Evolutionary conservation across 306 rosid species (phyloP), one percentile per base, ranked within the genome.

Genomic region (Astragalus membranaceus): DNA sequence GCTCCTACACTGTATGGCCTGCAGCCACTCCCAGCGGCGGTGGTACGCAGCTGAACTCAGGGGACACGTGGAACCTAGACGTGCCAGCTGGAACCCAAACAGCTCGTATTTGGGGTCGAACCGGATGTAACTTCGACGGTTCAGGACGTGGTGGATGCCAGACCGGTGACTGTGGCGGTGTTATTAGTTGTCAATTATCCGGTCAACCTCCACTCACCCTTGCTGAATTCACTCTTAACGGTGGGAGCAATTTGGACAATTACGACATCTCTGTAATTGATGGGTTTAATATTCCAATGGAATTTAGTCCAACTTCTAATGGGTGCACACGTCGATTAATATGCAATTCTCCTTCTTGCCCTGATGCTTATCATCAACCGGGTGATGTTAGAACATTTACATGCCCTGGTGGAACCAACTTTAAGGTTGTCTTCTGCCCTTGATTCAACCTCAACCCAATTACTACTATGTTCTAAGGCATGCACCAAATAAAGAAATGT

Each of bases 101-200:
- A 0, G 13, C 9, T 4, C 85, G 89, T 10, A 80, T 88, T 20
- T 88, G 95, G 92, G 85, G 80, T 4, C 88, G 92, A n/a, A 89
- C 92, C 1, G 71, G 78, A 4, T 86, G 96, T 78, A 78, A 11
- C 35, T 86, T 86, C 10, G 86, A 84, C 10, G 74, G 64, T 1
- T 23, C 69, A 0, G 86, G 89, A 1, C 75, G 33, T 0, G 89
- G 89, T 8, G 30, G 1, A 0, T 89, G 96, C 49, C 41, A 52
- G 37, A 87, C 90, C 0, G 92, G 92, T 0, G 96, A 89, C 41
- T 89, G 90, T 2, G 83, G 79, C 0, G 85, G 88, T 0, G 61
- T 54, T 12, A 73, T 83, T 4, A 46, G 9, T 46, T 46, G 50
- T 15, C 5, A 5, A 46, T 11, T 46, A 11, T 46, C 50, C 2